Percentiles rank a stretch among this genome's conserved stretches.
phyloP scores from a whole-genome alignment of 2,329 filamentous ascomycete species.

The Aplosporella prunicola region DNA sequence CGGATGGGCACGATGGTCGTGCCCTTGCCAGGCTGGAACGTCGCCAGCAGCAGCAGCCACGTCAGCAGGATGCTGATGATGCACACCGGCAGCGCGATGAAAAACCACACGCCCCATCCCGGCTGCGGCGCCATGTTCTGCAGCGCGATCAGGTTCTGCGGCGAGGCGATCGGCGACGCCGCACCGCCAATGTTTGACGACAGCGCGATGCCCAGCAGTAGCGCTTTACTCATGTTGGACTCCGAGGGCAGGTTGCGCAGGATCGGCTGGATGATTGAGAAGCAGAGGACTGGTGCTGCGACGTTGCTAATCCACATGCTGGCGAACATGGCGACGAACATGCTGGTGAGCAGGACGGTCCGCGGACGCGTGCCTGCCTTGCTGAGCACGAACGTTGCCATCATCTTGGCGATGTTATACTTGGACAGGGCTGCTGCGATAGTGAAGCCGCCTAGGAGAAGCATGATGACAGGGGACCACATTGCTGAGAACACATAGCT shows the following conservation, averaged over 20 bases:
- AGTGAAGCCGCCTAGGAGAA: slow-evolving; percentile 90
- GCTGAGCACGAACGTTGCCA: slow-evolving; percentile 91
- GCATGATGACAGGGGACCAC: slow-evolving; percentile 99
- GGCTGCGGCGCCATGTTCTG: slow-evolving; percentile 90
- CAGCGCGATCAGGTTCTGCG: slow-evolving; percentile 93
- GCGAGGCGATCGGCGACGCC: slow-evolving; percentile 91
- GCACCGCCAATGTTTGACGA: slow-evolving; percentile 94
- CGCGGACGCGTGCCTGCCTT: slow-evolving; percentile 87
- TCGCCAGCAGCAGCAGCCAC: slow-evolving; percentile 75
- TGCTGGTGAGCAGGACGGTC: slow-evolving; percentile 89
- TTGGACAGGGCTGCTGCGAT: slow-evolving; percentile 92
- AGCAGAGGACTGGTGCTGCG: slow-evolving; percentile 90
- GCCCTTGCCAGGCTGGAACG: slow-evolving; percentile 75
- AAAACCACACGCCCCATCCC: slow-evolving; percentile 95
- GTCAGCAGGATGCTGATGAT: slow-evolving; percentile 80
- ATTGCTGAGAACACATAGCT: slow-evolving; percentile 84
- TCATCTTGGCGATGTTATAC: slow-evolving; percentile 94
- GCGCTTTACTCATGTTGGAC: slow-evolving; percentile 86
- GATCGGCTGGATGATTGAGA: slow-evolving; percentile 95
- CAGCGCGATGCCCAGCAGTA: slow-evolving; percentile 90
- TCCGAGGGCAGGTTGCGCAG: slow-evolving; percentile 84
- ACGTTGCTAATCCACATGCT: slow-evolving; percentile 99
- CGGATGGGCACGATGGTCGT: slow-evolving; percentile 89
- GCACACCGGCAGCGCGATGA: slow-evolving; percentile 86
- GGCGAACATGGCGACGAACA: slow-evolving; percentile 95